These are phyloP conservation scores for Saturnispora besseyi DNA, from an alignment of 805 yeast genomes.

Conservation along the genomic window DNA sequence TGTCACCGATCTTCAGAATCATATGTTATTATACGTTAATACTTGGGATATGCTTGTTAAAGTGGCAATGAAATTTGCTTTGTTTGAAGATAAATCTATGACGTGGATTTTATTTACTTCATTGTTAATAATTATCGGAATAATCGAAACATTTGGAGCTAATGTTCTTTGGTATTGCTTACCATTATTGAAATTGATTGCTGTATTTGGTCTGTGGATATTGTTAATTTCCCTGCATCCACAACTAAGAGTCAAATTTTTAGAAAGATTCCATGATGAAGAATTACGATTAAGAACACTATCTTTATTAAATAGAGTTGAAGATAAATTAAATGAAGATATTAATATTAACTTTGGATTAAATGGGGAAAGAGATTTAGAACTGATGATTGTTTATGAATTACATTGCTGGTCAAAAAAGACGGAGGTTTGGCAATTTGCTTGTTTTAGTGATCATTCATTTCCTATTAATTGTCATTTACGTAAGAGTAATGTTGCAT, in stretches of 20 bases:
- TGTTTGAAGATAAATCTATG: conserved; percentile 52
- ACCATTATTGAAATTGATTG: conserved; percentile 25
- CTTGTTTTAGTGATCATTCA: conserved; percentile 48
- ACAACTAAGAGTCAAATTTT: conserved; percentile 34
- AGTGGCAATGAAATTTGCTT: conserved; percentile 47
- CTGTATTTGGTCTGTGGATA: conserved; percentile 43
- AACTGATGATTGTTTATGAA: conserved; percentile 59
- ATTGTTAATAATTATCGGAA: conserved; percentile 13
- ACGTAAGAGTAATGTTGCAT: conserved; percentile 26
- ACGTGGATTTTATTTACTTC: conserved; percentile 44
- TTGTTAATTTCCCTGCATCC: conserved; percentile 44
- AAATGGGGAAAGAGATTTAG: conserved; percentile 34
- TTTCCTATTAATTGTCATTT: conserved; percentile 41
- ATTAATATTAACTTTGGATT: conserved; percentile 25
- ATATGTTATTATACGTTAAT: conserved; percentile 55
- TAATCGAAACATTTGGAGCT: conserved; percentile 25
- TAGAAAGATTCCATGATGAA: conserved; percentile 47
- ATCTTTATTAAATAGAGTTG: conserved; percentile 41
- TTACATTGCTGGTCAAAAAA: conserved; percentile 44
- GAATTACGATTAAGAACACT: conserved; percentile 49
- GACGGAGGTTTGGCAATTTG: conserved; percentile 52
- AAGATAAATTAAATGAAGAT: conserved; percentile 32
- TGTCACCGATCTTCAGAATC: conserved; percentile 77
- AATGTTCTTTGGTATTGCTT: conserved; percentile 13
- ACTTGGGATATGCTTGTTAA: conserved; percentile 49